Evolutionary conservation across 257 asterid species (phyloP), one percentile per base, ranked within the genome.

Genomic region (Eustoma russellianum): DNA sequence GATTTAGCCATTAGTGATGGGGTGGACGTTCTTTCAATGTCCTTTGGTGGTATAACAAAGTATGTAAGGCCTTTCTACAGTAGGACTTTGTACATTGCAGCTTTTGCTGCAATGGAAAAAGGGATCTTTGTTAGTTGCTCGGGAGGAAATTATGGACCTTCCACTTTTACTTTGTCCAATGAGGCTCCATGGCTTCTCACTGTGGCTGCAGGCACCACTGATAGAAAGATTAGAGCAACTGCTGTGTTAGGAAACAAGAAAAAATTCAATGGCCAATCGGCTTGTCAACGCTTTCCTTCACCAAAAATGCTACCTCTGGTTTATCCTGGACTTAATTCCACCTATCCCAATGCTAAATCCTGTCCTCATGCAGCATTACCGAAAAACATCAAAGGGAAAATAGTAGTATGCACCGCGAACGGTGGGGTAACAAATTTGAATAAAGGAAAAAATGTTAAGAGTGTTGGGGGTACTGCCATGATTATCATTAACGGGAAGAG

Each of bases 121-220:
- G 66, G 66, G 9, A 62, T 62, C 34, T 61, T 62, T 13, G 54
- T 62, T 18, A 52, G 54, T 18, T 53, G 60, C 40, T 53, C 66
- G 1, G 60, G 60, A 0, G 66, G 60, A 34, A 62, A 62, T 11
- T 5, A 0, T 0, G 66, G 66, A 9, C 60, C 66, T 13, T 17
- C 1, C 0, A 7, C 3, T n/a, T 10, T 6, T 38, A 52, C 55
- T 4, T 8, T 52, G 33, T 9, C 0, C 10, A 62, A 62, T 2
- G 60, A 53, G 13, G 66, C 59, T n/a, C 66, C 60, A 9, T 62
- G 66, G 66, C 10, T 53, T 46, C 66, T 62, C 48, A 52, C 60
- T 34, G 66, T 53, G 3, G 66, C 60, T 5, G 66, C 66, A 13
- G 46, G 66, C 41, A 53, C 66, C 41, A 52, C 5, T 0, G 66